Conservation (phyloP, 1,284 basidiomycete genomes). For the Boletus semigastroideus region DNA sequence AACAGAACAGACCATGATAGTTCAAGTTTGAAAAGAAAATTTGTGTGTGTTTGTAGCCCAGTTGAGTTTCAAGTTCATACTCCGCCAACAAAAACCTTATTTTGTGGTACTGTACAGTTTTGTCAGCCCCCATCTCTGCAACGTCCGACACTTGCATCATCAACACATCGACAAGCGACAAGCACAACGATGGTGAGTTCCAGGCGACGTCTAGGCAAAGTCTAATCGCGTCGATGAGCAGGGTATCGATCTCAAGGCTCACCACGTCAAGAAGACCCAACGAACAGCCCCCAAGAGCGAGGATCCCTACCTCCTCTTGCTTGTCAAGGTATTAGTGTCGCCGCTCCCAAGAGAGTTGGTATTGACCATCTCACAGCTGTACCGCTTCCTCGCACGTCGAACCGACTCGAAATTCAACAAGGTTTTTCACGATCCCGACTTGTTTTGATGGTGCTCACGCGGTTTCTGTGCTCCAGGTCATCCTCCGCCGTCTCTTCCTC, state of each 20-base stretch:
- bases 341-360: constrained; percentile 3
- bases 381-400: constrained; percentile 98
- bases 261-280: constrained; percentile 99
- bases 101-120: constrained; percentile 53
- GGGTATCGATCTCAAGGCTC: constrained; percentile 97
- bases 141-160: constrained; percentile 36
- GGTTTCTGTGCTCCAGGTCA: constrained; percentile 49
- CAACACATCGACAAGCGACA: constrained; percentile 52
- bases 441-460: constrained; percentile 13
- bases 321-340: constrained; percentile 80
- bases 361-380: constrained; percentile 62
- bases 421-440: constrained; percentile 45
- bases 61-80: constrained; percentile 38
- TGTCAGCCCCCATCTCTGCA: constrained; percentile 44
- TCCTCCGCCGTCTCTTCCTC: constrained; percentile 96
- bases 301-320: constrained; percentile 97
- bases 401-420: constrained; percentile 98
- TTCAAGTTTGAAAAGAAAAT: constrained; percentile 45
- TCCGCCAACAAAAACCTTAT: constrained; percentile 28
- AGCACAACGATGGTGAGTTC: constrained; percentile 75
- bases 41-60: constrained; percentile 42
- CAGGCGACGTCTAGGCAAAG: constrained; percentile 21
- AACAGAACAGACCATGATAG: constrained; percentile 61
- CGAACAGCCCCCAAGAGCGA: constrained; percentile 96
- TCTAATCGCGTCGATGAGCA: constrained; percentile 35